Conservation (phyloP, 306 rosid species). For the Cicer cuneatum region DNA sequence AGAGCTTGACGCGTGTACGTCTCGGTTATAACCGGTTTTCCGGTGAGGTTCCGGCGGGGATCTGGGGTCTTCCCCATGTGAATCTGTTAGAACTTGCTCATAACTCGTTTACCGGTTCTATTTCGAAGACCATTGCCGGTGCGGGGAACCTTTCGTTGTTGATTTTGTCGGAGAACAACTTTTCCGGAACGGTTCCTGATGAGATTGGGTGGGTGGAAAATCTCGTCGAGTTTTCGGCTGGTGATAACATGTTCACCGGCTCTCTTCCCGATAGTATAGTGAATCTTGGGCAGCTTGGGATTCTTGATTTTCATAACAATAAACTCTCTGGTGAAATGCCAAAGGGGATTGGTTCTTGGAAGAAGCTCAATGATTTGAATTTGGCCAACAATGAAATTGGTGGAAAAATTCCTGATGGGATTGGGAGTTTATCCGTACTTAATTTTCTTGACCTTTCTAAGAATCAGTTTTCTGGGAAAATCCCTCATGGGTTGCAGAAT, state of each 20-base stretch:
- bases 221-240: slow-evolving; percentile 63
- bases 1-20: slow-evolving; percentile 65
- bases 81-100: slow-evolving; percentile 69
- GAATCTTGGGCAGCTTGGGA: slow-evolving; percentile 68
- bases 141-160: slow-evolving; percentile 67
- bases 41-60: slow-evolving; percentile 80
- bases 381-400: slow-evolving; percentile 65
- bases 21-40: slow-evolving; percentile 63
- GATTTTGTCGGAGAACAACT: slow-evolving; percentile 66
- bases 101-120: slow-evolving; percentile 69
- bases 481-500: slow-evolving; percentile 74
- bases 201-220: slow-evolving; percentile 78
- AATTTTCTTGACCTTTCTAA: slow-evolving; percentile 86
- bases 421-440: slow-evolving; percentile 66
- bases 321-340: slow-evolving; percentile 74
- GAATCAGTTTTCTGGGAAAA: slow-evolving; percentile 69
- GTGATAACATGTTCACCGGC: slow-evolving; percentile 62
- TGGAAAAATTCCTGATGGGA: slow-evolving; percentile 73
- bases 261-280: slow-evolving; percentile 62
- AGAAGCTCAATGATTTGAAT: slow-evolving; percentile 79
- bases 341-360: slow-evolving; percentile 52
- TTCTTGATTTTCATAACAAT: slow-evolving; percentile 74
- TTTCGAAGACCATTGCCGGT: slow-evolving; percentile 70
- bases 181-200: slow-evolving; percentile 72
- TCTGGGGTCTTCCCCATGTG: slow-evolving; percentile 86